Evolutionary conservation across 495 filamentous ascomycete genomes (phyloP).

Genomic region (Venustampulla echinocandica): DNA sequence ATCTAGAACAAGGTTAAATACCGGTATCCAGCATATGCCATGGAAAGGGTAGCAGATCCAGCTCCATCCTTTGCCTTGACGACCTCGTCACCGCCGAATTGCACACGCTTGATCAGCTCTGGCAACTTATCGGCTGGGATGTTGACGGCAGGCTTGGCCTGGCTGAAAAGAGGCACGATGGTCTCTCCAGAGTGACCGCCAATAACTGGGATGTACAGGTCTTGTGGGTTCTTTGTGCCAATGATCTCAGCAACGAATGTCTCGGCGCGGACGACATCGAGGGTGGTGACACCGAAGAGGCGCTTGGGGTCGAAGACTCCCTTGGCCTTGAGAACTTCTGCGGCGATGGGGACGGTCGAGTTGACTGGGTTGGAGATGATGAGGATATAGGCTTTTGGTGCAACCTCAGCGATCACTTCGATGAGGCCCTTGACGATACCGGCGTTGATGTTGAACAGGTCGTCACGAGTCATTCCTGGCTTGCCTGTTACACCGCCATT

Average conservation of each 20-base stretch:
- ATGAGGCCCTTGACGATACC: slow-evolving; percentile 85
- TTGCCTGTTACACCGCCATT: slow-evolving; percentile 55
- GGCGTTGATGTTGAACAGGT: slow-evolving; percentile 98
- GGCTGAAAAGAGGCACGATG: slow-evolving; percentile 95
- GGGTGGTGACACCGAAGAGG: slow-evolving; percentile 95
- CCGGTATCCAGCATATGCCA: slow-evolving; percentile 96
- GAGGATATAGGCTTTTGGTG: slow-evolving; percentile 85
- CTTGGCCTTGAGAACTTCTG: slow-evolving; percentile 87
- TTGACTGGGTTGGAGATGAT: slow-evolving; percentile 99
- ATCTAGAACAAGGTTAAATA: slow-evolving; percentile 27
- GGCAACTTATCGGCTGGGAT: slow-evolving; percentile 84
- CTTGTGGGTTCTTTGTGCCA: slow-evolving; percentile 66
- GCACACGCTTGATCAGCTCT: slow-evolving; percentile 82
- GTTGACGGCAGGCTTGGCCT: slow-evolving; percentile 65
- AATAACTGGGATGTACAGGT: slow-evolving; percentile 80
- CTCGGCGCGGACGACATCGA: slow-evolving; percentile 96
- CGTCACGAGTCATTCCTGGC: slow-evolving; percentile 98
- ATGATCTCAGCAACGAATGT: slow-evolving; percentile 86
- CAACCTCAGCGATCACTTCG: slow-evolving; percentile 73
- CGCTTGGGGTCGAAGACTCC: slow-evolving; percentile 87
- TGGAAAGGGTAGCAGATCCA: slow-evolving; percentile 92
- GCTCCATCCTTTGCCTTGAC: slow-evolving; percentile 95
- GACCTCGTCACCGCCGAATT: slow-evolving; percentile 98
- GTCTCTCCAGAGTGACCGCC: slow-evolving; percentile 97
- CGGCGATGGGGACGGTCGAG: slow-evolving; percentile 95